Evolutionary conservation across 2,329 filamentous ascomycete species (phyloP), one percentile per base, ranked within the genome.

Genomic region (Epichloe scottii): DNA sequence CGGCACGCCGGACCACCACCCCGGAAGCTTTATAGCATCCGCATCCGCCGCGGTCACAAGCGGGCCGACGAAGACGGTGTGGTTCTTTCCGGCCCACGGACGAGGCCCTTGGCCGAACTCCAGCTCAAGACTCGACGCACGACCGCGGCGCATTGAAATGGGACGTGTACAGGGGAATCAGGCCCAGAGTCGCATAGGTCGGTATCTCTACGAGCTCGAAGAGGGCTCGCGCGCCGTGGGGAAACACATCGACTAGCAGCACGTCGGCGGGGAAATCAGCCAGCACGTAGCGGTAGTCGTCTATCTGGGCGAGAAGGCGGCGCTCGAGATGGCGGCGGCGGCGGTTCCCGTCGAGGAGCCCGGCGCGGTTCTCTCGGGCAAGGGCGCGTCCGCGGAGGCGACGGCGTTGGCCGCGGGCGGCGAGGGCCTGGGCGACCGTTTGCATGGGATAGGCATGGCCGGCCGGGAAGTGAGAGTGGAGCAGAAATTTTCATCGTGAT

Each of bases 391-490:
- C 2, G 68, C 51, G 21, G 56, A 53, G 21, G 60, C 59, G 26
- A 66, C 60, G 17, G 59, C 57, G 4, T n/a, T 71, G 68, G 51
- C 67, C 67, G 34, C 62, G 63, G 23, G 58, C 59, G 34, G 68
- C 58, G 21, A 70, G 65, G 45, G 66, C 63, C 50, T 63, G 60
- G 46, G 67, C 66, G 4, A 69, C 60, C 5, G 68, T 66, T 50
- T 68, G 66, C 63, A 68, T 68, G 14, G 68, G 68, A 35, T 67
- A 63, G 23, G 64, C 62, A 57, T 70, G 68, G 39, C 67, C 67
- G 0, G 64, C 66, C 10, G 67, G 68, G 41, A 68, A 69, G 50
- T 67, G 66, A 8, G 68, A 70, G 49, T 69, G 62, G 7, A 70
- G 58, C 11, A 71, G 61, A 45, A 45, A 71, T 58, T 46, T 65